phyloP scores from a whole-genome alignment of 1,284 basidiomycete species.

The Pseudozyma hubeiensis region DNA sequence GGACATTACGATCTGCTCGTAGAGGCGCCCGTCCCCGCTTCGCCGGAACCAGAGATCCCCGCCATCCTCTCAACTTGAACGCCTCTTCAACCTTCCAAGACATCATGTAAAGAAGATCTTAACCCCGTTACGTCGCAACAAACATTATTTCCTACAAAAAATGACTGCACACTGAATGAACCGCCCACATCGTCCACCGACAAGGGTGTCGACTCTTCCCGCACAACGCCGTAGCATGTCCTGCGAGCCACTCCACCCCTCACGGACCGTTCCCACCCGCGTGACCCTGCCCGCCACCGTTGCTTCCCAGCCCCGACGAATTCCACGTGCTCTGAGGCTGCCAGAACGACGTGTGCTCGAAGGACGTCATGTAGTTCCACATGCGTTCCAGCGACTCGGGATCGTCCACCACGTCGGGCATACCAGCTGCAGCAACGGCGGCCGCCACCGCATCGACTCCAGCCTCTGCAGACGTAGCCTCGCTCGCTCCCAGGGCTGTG shows the following conservation, averaged over 20 bases:
- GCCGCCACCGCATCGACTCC: slow-evolving; percentile 4
- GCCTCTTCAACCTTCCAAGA: no score
- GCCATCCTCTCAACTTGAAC: slow-evolving; percentile 23
- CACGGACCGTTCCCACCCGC: background rate
- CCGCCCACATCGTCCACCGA: no score
- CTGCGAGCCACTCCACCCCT: background rate
- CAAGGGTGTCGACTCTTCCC: no score
- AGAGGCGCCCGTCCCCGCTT: slow-evolving; percentile 46
- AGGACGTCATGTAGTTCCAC: slow-evolving; percentile 55
- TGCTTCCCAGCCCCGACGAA: slow-evolving; percentile 1
- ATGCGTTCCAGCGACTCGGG: slow-evolving; percentile 44
- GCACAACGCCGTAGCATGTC: no score
- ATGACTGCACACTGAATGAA: no score
- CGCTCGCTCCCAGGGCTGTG: slow-evolving; percentile 3
- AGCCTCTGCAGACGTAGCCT: slow-evolving; percentile 4
- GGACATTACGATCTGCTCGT: slow-evolving; percentile 61
- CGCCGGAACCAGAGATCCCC: slow-evolving; percentile 52
- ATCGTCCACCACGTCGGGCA: slow-evolving; percentile 40
- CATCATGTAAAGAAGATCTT: background rate
- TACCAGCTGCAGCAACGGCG: slow-evolving; percentile 12
- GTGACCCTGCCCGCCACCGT: slow-evolving; percentile 4
- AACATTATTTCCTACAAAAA: background rate
- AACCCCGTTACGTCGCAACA: no score
- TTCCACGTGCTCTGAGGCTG: slow-evolving; percentile 51
- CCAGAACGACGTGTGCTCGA: slow-evolving; percentile 49